Percentiles rank a stretch among this genome's conserved stretches.
Conservation (phyloP, 495 filamentous ascomycete genomes). For the Ramalina peruviana region DNA sequence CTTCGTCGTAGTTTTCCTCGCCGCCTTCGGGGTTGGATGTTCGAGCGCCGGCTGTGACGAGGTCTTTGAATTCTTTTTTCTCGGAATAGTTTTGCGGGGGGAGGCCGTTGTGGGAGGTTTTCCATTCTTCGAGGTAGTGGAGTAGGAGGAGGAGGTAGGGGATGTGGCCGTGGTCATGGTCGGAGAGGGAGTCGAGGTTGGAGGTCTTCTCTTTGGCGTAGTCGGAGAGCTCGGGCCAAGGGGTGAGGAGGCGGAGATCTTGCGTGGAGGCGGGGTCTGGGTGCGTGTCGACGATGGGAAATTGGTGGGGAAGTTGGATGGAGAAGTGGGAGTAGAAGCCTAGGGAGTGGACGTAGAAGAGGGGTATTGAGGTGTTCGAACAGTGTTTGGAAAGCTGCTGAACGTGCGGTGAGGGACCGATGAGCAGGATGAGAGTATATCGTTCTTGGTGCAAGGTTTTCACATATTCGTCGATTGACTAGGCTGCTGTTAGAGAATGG, state of each 20-base stretch:
- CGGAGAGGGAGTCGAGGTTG: slow-evolving; percentile 53
- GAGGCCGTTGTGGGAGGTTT: slow-evolving; percentile 50
- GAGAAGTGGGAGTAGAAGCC: slow-evolving; percentile 83
- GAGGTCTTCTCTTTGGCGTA: slow-evolving; percentile 48
- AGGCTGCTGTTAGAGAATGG: slow-evolving; percentile 3
- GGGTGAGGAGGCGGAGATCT: slow-evolving; percentile 72
- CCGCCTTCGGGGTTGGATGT: slow-evolving; percentile 69
- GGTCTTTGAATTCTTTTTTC: slow-evolving; percentile 65
- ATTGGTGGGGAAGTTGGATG: slow-evolving; percentile 56
- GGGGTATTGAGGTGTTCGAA: slow-evolving; percentile 45
- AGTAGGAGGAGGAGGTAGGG: slow-evolving; percentile 78
- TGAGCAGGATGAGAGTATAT: slow-evolving; percentile 65
- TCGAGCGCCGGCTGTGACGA: slow-evolving; percentile 52
- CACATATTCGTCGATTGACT: slow-evolving; percentile 29
- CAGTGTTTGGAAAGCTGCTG: slow-evolving; percentile 13
- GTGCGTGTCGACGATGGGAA: slow-evolving; percentile 94
- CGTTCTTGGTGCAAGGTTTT: slow-evolving; percentile 32
- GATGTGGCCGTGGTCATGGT: slow-evolving; percentile 84
- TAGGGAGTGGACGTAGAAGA: slow-evolving; percentile 71
- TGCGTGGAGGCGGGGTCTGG: slow-evolving; percentile 74
- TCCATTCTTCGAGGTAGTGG: slow-evolving; percentile 80
- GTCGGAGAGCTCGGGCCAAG: slow-evolving; percentile 70
- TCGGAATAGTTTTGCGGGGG: slow-evolving; percentile 66
- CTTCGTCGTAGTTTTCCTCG: slow-evolving; percentile 97
- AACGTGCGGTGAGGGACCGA: slow-evolving; percentile 48